phyloP scores from a whole-genome alignment of 495 filamentous ascomycete genomes.

The Podospora tetraspora region DNA sequence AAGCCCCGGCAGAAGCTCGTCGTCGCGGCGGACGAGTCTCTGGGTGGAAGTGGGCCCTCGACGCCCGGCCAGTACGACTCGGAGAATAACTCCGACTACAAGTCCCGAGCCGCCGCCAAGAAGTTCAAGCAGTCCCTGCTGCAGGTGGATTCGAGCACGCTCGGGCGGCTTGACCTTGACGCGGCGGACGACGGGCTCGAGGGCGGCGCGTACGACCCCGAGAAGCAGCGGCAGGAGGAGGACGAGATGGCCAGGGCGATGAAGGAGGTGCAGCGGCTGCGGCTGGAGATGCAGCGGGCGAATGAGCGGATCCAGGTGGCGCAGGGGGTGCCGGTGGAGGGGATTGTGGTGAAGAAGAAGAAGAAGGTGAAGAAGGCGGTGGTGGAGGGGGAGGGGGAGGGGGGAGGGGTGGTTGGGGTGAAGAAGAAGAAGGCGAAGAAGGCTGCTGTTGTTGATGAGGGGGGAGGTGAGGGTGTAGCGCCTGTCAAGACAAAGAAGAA shows the following conservation, averaged over 20 bases:
- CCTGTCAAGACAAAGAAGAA: conserved; percentile 41
- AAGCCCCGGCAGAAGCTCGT: conserved; percentile 47
- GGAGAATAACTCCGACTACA: conserved; percentile 37
- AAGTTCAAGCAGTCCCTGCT: conserved; percentile 54
- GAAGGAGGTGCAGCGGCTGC: conserved; percentile 75
- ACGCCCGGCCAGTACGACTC: conserved; percentile 45
- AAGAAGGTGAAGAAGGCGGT: conserved; percentile 44
- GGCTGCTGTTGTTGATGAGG: conserved; percentile 13
- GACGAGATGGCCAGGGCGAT: conserved; percentile 79
- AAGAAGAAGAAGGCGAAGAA: conserved; percentile 51
- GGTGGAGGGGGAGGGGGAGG: conserved; percentile 13
- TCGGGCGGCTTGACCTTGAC: conserved; percentile 60
- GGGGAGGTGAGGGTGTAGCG: conserved; percentile 6
- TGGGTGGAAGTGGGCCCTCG: conserved; percentile 36
- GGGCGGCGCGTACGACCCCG: conserved; percentile 41
- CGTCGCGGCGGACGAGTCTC: conserved; percentile 58
- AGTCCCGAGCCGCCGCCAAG: conserved; percentile 28
- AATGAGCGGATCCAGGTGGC: conserved; percentile 72
- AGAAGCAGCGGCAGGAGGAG: conserved; percentile 56
- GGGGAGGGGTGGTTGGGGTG: conserved; percentile 23
- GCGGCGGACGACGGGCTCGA: conserved; percentile 30
- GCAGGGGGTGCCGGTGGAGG: conserved; percentile 64
- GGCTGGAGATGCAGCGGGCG: conserved; percentile 86
- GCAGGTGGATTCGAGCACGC: conserved; percentile 77
- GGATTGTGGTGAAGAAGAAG: conserved; percentile 73